Evolutionary conservation across 2,329 filamentous ascomycete species (phyloP).

Genomic region (Curvularia eragrostidis): DNA sequence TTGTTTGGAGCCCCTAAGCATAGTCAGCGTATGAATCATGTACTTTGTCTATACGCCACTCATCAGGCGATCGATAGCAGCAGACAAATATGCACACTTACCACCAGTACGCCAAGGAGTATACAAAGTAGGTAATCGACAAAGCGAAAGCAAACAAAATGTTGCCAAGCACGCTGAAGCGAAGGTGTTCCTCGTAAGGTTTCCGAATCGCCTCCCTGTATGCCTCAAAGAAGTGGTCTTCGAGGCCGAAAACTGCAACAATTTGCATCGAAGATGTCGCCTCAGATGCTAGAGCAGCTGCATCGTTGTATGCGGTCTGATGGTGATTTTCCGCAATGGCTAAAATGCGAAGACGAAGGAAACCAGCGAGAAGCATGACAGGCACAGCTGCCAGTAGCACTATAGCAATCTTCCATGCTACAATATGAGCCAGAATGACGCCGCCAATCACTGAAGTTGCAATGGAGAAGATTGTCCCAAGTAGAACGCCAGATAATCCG

Average conservation of each 20-base stretch:
- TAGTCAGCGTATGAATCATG: neutral
- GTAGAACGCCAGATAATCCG: slow-evolving; percentile 57
- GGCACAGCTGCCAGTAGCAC: slow-evolving; percentile 59
- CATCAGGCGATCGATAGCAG: too few species aligned
- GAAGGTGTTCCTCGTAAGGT: slow-evolving; percentile 51
- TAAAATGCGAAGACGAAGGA: slow-evolving; percentile 56
- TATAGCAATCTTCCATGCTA: slow-evolving; percentile 61
- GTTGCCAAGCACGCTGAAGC: slow-evolving; percentile 52
- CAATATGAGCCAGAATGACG: slow-evolving; percentile 55
- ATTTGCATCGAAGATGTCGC: slow-evolving; percentile 72
- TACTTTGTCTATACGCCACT: neutral
- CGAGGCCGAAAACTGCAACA: slow-evolving; percentile 54
- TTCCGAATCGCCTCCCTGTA: slow-evolving; percentile 50
- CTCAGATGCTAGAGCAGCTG: slow-evolving; percentile 70
- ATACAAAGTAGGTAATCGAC: slow-evolving; percentile 57
- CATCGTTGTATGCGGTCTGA: slow-evolving; percentile 68
- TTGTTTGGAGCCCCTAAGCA: slow-evolving; percentile 48
- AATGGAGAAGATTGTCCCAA: slow-evolving; percentile 59
- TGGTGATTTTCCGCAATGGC: slow-evolving; percentile 68
- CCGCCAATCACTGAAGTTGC: slow-evolving; percentile 56
- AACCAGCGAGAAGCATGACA: slow-evolving; percentile 56
- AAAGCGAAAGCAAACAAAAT: slow-evolving; percentile 54
- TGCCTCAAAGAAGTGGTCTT: slow-evolving; percentile 47
- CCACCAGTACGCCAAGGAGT: slow-evolving; percentile 59
- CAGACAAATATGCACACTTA: slow-evolving; percentile 16